These are phyloP conservation scores for Cryptococcus maquisensis DNA, from an alignment of 1,284 basidiomycete species.

Conservation along the genomic window DNA sequence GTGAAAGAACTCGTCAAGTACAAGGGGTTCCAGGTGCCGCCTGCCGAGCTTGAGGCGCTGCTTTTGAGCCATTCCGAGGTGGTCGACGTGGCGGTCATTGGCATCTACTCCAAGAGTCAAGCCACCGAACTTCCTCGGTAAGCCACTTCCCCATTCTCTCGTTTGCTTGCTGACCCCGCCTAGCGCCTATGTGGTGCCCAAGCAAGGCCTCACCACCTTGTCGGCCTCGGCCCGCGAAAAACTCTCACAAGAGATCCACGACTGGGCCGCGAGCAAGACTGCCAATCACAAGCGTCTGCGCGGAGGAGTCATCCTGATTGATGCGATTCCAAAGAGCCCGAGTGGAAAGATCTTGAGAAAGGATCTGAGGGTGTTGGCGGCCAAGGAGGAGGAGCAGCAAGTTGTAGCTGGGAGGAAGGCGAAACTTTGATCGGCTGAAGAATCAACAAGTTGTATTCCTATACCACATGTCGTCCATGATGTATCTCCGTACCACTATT, in stretches of 20 bases:
- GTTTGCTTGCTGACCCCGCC: neutral
- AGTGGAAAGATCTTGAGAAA: constrained; percentile 46
- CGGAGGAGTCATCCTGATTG: constrained; percentile 51
- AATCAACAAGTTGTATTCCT: too few relatives aligned
- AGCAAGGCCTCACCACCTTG: neutral
- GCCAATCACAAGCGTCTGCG: constrained; percentile 51
- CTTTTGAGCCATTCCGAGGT: constrained; percentile 68
- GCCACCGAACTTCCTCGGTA: constrained; percentile 73
- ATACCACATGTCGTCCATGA: too few relatives aligned
- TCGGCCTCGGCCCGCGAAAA: constrained; percentile 6
- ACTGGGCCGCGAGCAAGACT: constrained; percentile 61
- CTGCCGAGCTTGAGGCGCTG: constrained; percentile 72
- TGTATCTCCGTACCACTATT: neutral
- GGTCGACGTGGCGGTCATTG: constrained; percentile 69
- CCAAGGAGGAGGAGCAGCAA: constrained; percentile 26
- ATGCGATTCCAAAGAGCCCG: constrained; percentile 51
- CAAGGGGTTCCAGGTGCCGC: constrained; percentile 60
- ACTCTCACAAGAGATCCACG: constrained; percentile 56
- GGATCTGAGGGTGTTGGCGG: constrained; percentile 32
- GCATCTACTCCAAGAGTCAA: constrained; percentile 58
- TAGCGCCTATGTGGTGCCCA: constrained; percentile 2
- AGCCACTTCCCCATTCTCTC: constrained; percentile 1
- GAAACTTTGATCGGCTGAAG: constrained; percentile 12
- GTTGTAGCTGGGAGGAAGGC: constrained; percentile 5
- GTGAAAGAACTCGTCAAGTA: constrained; percentile 82